Percentiles rank a stretch among this genome's conserved stretches.
Evolutionary conservation across 2,329 filamentous ascomycete species (phyloP).

Genomic region (Penicillium hesseltinei): DNA sequence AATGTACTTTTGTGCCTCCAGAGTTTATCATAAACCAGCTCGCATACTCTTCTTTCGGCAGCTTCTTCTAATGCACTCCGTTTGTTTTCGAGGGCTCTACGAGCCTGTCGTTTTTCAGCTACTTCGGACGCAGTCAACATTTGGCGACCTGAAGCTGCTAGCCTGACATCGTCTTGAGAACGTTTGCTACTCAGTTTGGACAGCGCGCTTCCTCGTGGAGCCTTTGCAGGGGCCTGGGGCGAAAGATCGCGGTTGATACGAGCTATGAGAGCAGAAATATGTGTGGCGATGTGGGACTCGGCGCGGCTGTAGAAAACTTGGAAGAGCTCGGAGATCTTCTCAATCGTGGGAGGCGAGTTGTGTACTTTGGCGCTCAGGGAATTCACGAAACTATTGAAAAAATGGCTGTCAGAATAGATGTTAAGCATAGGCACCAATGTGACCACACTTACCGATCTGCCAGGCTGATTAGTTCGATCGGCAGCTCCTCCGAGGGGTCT

Average conservation of each 20-base stretch:
- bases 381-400: conserved; percentile 72
- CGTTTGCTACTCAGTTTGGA: conserved; percentile 52
- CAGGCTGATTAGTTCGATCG: conserved; percentile 87
- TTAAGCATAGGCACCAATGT: background rate
- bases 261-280: conserved; percentile 76
- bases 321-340: conserved; percentile 79
- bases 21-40: conserved; percentile 80
- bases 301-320: conserved; percentile 90
- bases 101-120: conserved; percentile 71
- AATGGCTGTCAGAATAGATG: background rate
- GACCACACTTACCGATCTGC: conserved; percentile 68
- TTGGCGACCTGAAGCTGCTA: conserved; percentile 62
- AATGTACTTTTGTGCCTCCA: conserved; percentile 89
- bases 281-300: conserved; percentile 77
- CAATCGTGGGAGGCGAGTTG: conserved; percentile 76
- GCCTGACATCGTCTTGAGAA: conserved; percentile 32
- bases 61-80: conserved; percentile 78
- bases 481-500: conserved; percentile 80
- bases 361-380: conserved; percentile 85
- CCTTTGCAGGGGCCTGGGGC: conserved; percentile 56
- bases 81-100: conserved; percentile 76
- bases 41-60: conserved; percentile 80
- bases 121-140: conserved; percentile 91
- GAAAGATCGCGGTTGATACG: conserved; percentile 68
- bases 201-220: conserved; percentile 55